These are phyloP conservation scores for Spironucleus salmonicida DNA, from an alignment of 208 protist species.

Conservation along the genomic window DNA sequence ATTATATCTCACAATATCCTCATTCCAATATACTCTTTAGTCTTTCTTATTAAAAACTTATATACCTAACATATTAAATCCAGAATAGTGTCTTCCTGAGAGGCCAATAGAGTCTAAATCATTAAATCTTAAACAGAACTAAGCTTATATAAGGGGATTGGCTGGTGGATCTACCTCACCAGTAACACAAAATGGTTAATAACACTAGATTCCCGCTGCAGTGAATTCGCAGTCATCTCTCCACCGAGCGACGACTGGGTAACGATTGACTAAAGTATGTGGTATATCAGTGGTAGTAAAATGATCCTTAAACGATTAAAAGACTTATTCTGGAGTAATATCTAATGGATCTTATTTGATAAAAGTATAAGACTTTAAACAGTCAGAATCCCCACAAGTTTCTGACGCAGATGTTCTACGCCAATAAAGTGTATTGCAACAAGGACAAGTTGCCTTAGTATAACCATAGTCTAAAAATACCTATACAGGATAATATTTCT, in stretches of 20 bases:
- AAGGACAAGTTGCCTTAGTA: constrained; percentile 24
- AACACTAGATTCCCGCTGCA: constrained; percentile 45
- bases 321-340: constrained; percentile 20
- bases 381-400: constrained; percentile 41
- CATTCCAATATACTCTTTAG: constrained; percentile 36
- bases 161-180: constrained; percentile 43
- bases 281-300: background rate
- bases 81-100: constrained; percentile 43
- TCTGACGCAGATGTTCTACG: background rate
- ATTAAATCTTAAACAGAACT: constrained; percentile 46
- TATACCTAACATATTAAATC: constrained; percentile 45
- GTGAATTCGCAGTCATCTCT: constrained; percentile 43
- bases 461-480: constrained; percentile 34
- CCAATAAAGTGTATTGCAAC: constrained; percentile 38
- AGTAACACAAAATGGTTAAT: constrained; percentile 46
- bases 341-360: constrained; percentile 25
- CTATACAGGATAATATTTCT: constrained; percentile 36
- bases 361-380: constrained; percentile 36
- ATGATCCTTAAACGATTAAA: constrained; percentile 30
- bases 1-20: constrained; percentile 40
- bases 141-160: constrained; percentile 43
- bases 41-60: constrained; percentile 41
- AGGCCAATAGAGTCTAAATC: constrained; percentile 47
- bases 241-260: constrained; percentile 47
- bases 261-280: constrained; percentile 43